Evolutionary conservation across 129 eudicot species (phyloP).

Genomic region (Centaurea solstitialis): DNA sequence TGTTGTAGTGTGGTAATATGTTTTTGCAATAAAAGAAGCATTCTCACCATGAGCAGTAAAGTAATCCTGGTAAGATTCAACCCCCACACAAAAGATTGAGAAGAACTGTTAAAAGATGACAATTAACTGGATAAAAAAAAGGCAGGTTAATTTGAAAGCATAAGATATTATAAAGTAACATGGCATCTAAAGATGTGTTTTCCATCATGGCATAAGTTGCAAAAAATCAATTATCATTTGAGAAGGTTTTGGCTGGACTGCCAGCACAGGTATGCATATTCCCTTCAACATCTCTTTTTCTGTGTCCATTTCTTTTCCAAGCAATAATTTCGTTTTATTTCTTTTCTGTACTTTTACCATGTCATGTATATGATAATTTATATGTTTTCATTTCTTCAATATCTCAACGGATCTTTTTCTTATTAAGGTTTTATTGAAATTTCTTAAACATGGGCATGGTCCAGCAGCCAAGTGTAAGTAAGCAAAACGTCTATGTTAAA

Average conservation of each 20-base stretch:
- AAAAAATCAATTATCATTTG: not conserved
- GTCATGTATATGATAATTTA: not conserved
- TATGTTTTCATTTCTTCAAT: not conserved
- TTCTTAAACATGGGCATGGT: not conserved
- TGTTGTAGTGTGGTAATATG: conserved; percentile 89
- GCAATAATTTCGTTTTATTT: not conserved
- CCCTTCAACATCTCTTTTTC: not conserved
- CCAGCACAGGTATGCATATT: not conserved
- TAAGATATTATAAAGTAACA: not conserved
- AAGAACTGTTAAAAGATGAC: not conserved
- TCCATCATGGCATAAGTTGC: no score
- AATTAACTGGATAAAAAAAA: not conserved
- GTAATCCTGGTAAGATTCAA: conserved; percentile 60
- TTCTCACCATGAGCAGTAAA: conserved; percentile 89
- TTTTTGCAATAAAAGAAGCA: conserved; percentile 84
- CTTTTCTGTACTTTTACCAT: not conserved
- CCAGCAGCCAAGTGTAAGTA: not conserved
- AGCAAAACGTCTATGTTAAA: not conserved
- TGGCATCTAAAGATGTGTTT: not conserved
- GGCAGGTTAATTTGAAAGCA: not conserved
- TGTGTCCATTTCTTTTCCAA: not conserved
- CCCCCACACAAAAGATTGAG: not conserved
- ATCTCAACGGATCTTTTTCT: not conserved
- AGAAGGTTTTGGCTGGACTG: not conserved
- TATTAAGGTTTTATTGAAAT: not conserved